These are phyloP conservation scores for Metschnikowia kofuensis DNA, from an alignment of 805 yeast genomes.

Conservation along the genomic window DNA sequence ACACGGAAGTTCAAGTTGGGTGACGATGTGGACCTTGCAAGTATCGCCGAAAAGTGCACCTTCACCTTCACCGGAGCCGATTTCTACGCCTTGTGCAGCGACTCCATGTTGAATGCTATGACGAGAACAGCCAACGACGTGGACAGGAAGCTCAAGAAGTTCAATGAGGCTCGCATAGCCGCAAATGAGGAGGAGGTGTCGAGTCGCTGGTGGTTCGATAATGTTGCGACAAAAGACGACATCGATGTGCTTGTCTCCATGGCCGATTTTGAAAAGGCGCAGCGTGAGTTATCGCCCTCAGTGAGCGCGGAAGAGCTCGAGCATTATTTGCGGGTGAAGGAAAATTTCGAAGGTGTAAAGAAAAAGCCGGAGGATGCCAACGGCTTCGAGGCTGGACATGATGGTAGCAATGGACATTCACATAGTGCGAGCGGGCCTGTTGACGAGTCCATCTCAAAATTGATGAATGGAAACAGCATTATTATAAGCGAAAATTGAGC, in stretches of 20 bases:
- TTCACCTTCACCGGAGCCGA: conserved; percentile 97
- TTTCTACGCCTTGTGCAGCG: conserved; percentile 93
- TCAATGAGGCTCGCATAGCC: conserved; percentile 37
- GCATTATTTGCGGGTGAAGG: conserved; percentile 78
- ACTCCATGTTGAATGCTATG: conserved; percentile 96
- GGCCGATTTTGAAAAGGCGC: conserved; percentile 79
- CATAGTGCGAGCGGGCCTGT: neutral
- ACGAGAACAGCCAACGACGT: conserved; percentile 77
- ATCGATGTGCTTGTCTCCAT: conserved; percentile 62
- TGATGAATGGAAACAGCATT: neutral
- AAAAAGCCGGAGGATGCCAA: conserved; percentile 23
- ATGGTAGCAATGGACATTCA: neutral
- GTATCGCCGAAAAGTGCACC: conserved; percentile 69
- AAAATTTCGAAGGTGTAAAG: conserved; percentile 74
- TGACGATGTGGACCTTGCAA: conserved; percentile 53
- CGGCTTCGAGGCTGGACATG: neutral
- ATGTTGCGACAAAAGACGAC: conserved; percentile 66
- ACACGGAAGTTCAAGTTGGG: conserved; percentile 76
- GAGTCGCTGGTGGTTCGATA: conserved; percentile 89
- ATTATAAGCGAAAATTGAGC: neutral
- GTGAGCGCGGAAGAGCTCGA: conserved; percentile 84
- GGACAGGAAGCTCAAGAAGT: conserved; percentile 58
- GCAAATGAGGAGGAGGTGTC: conserved; percentile 47
- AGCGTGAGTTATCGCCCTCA: conserved; percentile 68
- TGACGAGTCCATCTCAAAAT: neutral